Base-by-base conservation (phyloP, 176 grass and related monocot species). In the Eleusine indica region DNA sequence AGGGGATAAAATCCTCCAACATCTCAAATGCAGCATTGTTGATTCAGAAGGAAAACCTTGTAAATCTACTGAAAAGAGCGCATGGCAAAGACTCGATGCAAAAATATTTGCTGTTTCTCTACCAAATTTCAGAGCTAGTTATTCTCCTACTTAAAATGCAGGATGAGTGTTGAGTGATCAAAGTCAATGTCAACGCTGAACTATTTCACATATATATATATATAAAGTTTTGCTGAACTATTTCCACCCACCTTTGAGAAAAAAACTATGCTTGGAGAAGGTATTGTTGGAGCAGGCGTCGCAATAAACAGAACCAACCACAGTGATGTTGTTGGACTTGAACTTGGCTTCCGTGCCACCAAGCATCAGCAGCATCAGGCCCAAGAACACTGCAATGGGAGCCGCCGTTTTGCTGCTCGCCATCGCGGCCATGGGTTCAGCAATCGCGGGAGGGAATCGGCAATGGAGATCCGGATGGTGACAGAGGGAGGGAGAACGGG, bases 261-360 rank as follows among this genome's bases (percentile, higher is more conserved):
- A 99, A 86, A 94, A 99, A 84, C 93, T 96, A 47, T 92, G 87
- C 77, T 92, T 94, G 87, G 97, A 99, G 89, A 99, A 99, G 52
- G 89, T 92, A 75, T 99, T 96, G 83, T 92, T 90, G 73, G 91
- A 87, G 91, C 97, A 99, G 76, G 89, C 86, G 42, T 99, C 97
- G 49, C 97, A 99, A 82, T 94, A 99, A 29, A 99, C 97, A 21
- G 93, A 90, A n/a, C 97, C 97, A 19, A 96, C 88, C 13, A 99
- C 97, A 46, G 93, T 99, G 74, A 99, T 92, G 77, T 96, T 96
- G 37, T 71, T 89, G 82, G 91, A 66, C 68, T 86, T 88, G 46
- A 84, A 70, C 84, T 60, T 79, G 28, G 93, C 91, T 46, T 90
- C 91, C 10, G 79, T 81, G 32, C 40, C 80, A 60, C 39, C 56